Evolutionary conservation across 2,329 filamentous ascomycete genomes (phyloP), one percentile per base, ranked within the genome.

Genomic region (Ophiosphaerella korrae): DNA sequence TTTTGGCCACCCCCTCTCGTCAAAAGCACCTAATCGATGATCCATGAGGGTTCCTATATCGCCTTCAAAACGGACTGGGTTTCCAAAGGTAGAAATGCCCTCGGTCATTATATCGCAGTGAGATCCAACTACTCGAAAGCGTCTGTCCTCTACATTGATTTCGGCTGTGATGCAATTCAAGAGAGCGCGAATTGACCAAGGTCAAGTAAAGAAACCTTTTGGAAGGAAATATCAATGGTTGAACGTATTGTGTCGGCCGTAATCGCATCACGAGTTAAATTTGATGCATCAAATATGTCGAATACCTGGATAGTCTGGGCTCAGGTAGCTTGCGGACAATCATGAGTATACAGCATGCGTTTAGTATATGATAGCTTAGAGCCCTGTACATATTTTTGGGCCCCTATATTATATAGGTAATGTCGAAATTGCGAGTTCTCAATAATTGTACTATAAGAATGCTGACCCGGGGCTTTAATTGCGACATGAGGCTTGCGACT

Each of bases 291-390:
- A 4, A 26, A 24, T 14, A 50, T 41, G 13, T 32, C 34, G 13
- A 50, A 35, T 1, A 24, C 42, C 8, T 36, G 34, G 23, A 46
- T 13, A 3, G 46, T 40, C 21, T 50, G 48, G 7, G 48, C 42
- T 42, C 48, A 53, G 5, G 45, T 51, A 21, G 42, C 45, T 39
- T 47, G 33, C 23, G 50, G 50, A 32, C 29, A 32, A 12, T 42
- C 40, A 18, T 42, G 40, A 13, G n/a, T 11, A 6, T 29, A 29
- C 26, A 7, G 26, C 6, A 29, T 7, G 26, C 1, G 26, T 8
- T 29, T 29, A 11, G 11, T 29, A 29, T 8, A 29, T 29, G 26
- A 29, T 29, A 29, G 26, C 11, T 29, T 6, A 29, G 26, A 11
- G 26, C 26, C 11, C 11, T 8, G 26, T 8, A 29, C 26, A 11